Conservation (phyloP, 139 green algal species). For the Asterochloris erici region DNA sequence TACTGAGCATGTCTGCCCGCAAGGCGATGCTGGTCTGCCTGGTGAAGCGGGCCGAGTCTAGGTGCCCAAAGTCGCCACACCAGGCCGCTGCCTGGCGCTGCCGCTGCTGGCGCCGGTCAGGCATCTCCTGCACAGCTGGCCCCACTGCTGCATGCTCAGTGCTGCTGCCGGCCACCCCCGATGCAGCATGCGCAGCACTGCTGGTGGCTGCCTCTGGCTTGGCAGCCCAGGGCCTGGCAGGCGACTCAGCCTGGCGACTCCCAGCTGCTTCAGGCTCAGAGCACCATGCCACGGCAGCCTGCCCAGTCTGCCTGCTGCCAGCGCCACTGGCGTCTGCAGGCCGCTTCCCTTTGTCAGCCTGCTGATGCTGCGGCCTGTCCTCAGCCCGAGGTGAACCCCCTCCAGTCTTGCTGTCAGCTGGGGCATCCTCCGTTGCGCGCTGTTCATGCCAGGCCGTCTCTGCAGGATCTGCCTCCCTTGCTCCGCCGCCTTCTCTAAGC, state of each 20-base stretch:
- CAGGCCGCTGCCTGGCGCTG: not conserved
- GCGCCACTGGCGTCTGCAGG: no score
- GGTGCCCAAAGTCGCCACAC: slow-evolving; percentile 14
- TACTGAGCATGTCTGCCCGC: slow-evolving; percentile 2
- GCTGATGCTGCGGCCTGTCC: no score
- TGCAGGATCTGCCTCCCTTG: no score
- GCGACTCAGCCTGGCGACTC: no score
- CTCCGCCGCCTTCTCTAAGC: no score
- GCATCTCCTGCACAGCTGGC: not conserved
- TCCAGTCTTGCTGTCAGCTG: no score
- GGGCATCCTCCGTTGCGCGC: no score
- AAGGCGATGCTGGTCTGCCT: not conserved
- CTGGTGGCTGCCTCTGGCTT: not conserved
- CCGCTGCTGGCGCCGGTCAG: not conserved
- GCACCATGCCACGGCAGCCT: not conserved
- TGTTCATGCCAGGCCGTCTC: no score
- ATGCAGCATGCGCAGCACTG: not conserved
- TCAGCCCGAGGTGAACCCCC: no score
- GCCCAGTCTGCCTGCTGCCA: not conserved
- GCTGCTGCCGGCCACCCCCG: not conserved
- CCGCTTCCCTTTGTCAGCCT: no score
- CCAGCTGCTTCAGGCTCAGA: no score
- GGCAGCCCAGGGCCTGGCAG: no score
- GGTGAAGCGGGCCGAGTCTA: slow-evolving; percentile 10
- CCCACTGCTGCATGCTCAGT: not conserved